phyloP scores from a whole-genome alignment of 331 rosid species.

The Rosa hybrid region DNA sequence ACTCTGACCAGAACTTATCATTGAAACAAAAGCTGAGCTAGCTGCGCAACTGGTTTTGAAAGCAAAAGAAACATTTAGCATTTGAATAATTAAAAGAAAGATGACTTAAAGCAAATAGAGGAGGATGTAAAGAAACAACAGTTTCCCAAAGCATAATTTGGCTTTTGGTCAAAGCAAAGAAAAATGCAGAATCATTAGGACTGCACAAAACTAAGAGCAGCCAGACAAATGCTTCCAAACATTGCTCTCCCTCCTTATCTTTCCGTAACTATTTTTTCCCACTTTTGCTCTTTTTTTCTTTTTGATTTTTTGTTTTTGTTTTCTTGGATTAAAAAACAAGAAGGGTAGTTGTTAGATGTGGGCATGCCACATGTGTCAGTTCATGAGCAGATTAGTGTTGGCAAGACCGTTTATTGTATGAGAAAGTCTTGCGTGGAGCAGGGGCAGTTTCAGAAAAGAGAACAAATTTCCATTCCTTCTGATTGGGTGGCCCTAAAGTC shows the following conservation, averaged over 20 bases:
- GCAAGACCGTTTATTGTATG: background rate
- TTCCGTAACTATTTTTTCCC: background rate
- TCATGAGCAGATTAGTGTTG: constrained; percentile 14
- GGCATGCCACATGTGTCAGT: constrained; percentile 17
- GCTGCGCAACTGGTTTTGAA: background rate
- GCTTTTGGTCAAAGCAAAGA: constrained; percentile 6
- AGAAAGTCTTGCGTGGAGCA: too few species aligned
- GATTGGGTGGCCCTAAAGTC: too few species aligned
- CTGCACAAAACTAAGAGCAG: constrained; percentile 6
- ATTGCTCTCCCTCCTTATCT: background rate
- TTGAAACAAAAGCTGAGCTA: constrained; percentile 1
- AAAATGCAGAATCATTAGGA: constrained; percentile 17
- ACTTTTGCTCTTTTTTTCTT: background rate
- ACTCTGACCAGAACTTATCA: constrained; percentile 1
- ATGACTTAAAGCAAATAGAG: background rate
- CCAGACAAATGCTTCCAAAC: constrained; percentile 13
- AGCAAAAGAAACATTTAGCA: background rate
- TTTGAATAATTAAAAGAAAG: constrained; percentile 6
- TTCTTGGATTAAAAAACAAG: constrained; percentile 12
- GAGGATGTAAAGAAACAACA: constrained; percentile 1
- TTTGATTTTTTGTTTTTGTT: background rate
- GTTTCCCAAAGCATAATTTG: constrained; percentile 2
- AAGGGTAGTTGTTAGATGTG: constrained; percentile 2
- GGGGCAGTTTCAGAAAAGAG: too few species aligned
- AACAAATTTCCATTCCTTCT: too few species aligned